Conservation (phyloP, 169 alveolate genomes). For the Plasmodium coatneyi region DNA sequence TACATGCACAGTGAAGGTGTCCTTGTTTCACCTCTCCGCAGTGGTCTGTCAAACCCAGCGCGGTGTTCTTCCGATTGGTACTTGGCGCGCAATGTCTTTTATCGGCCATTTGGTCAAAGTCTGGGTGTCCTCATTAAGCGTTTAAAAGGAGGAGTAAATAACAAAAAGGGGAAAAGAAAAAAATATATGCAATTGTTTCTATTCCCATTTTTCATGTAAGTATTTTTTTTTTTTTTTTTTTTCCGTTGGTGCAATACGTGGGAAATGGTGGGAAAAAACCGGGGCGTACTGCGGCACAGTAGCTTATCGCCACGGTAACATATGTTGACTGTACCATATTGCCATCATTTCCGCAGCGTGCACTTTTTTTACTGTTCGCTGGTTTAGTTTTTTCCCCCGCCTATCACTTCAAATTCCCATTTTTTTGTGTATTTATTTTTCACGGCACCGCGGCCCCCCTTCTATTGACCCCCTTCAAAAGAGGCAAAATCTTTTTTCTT, state of each 20-base stretch:
- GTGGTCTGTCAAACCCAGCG: not conserved
- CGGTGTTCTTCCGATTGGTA: not conserved
- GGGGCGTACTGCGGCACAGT: not conserved
- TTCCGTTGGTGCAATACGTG: not conserved
- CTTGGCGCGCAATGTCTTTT: not conserved
- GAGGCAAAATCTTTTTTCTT: not conserved
- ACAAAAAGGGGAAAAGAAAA: not conserved
- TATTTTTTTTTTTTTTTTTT: not conserved
- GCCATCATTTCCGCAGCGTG: not conserved
- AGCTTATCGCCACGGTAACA: not conserved
- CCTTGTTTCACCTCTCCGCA: not conserved
- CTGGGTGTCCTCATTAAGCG: not conserved
- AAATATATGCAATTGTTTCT: not conserved
- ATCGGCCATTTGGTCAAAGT: not conserved
- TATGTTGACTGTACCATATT: not conserved
- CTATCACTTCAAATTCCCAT: not conserved
- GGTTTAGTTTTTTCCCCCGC: not conserved
- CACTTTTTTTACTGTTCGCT: not conserved
- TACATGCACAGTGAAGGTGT: not conserved
- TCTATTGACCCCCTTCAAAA: not conserved
- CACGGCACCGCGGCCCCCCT: not conserved
- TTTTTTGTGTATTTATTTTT: not conserved
- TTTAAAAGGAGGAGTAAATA: not conserved
- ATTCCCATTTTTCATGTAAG: not conserved
- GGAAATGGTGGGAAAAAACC: not conserved